phyloP scores from a whole-genome alignment of 73 alveolate genomes.

The Paramecium pentaurelia region DNA sequence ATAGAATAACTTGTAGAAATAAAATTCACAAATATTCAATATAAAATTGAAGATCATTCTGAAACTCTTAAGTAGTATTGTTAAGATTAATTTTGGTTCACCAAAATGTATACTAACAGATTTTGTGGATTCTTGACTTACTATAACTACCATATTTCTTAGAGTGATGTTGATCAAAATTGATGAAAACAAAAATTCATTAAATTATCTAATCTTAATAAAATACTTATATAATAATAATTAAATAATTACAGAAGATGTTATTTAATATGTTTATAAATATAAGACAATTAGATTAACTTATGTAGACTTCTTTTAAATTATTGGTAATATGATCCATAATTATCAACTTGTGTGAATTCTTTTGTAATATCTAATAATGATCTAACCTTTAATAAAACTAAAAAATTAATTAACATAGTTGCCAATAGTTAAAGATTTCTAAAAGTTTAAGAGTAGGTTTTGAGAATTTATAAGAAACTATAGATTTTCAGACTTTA shows the following conservation, averaged over 20 bases:
- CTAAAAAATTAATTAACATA: background rate
- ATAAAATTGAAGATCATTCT: background rate
- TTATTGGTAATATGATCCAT: slow-evolving; percentile 19
- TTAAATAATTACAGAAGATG: background rate
- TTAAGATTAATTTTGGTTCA: background rate
- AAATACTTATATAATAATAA: background rate
- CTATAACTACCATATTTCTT: background rate
- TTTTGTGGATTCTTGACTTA: background rate
- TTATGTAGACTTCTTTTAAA: slow-evolving; percentile 10
- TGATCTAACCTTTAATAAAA: background rate
- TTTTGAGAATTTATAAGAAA: background rate
- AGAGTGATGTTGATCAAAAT: background rate
- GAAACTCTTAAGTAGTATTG: background rate
- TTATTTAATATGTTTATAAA: background rate
- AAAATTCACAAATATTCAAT: background rate
- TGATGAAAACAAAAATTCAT: background rate
- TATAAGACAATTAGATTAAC: background rate
- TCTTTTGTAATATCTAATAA: background rate
- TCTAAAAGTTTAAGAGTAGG: background rate
- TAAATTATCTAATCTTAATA: background rate
- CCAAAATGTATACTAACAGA: background rate
- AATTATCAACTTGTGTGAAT: slow-evolving; percentile 11
- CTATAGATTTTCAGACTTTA: background rate
- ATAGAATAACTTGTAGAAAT: background rate
- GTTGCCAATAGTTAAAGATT: background rate